Base-by-base conservation (phyloP, 1,284 basidiomycete genomes). In the Trametes hirsuta region DNA sequence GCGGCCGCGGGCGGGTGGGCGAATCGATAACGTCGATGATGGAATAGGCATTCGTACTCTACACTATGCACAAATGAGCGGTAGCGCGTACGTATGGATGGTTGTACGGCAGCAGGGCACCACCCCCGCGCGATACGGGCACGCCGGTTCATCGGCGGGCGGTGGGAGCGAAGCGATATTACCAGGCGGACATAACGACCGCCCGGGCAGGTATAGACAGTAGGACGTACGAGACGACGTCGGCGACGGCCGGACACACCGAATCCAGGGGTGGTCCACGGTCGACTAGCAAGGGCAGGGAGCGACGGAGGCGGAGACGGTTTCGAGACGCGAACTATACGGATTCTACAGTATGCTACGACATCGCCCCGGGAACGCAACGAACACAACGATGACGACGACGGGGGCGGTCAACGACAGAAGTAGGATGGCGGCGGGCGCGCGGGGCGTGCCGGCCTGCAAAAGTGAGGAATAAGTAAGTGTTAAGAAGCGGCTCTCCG, bases 301-400 rank as follows among this genome's bases (percentile, higher is more conserved):
- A 58, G 49, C 42, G 53, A 44, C 48, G 49, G 52, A 49, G 52
- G 40, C 30, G 55, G 41, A 40, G 47, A 18, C 18, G 18, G 18
- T 18, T 18, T 18, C 18, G 18, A 18, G 18, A 14, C 24, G 41
- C 34, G 30, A 25, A 61, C 60, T 61, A 61, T 61, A 61, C 49
- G 54, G 57, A 36, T 55, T 55, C 53, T 62, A 62, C 53, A 52
- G 53, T 62, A 59, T 55, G 45, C 41, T 47, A 55, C 52, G 49
- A 51, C 39, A 51, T 46, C 36, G 41, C 40, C 36, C 52, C 21
- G 47, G 52, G 49, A 11, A 37, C 30, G 48, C 24, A 21, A 22
- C 40, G 50, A 6, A 25, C 14, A 18, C 47, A 21, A 41, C 47
- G 44, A 15, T 36, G 22, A 18, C 18, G 18, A 18, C 18, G 18